phyloP scores from a whole-genome alignment of 352 stramenopile genomes.

The Poterioochromonas sp. region DNA sequence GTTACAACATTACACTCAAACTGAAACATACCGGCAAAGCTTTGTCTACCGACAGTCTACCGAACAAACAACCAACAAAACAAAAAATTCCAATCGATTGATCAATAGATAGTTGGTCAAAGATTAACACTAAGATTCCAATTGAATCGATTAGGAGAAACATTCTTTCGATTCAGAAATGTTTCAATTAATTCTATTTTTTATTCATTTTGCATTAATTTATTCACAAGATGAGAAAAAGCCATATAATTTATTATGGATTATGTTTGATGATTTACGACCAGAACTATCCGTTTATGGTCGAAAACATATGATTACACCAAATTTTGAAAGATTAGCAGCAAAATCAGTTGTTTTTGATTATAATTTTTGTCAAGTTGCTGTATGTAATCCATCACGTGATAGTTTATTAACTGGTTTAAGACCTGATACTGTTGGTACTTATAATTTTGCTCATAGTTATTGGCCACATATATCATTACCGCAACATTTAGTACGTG shows the following conservation, averaged over 20 bases:
- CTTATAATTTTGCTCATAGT: slow-evolving; percentile 22
- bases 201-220: no score
- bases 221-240: no score
- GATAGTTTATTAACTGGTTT: slow-evolving; percentile 32
- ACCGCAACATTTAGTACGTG: neutral
- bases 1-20: no score
- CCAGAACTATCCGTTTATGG: slow-evolving; percentile 29
- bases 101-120: no score
- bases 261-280: slow-evolving; percentile 34
- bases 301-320: slow-evolving; percentile 20
- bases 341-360: slow-evolving; percentile 27
- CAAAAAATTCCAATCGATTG: no score
- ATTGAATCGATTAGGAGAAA: no score
- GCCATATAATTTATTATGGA: slow-evolving; percentile 24
- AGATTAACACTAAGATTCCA: no score
- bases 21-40: no score
- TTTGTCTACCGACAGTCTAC: no score
- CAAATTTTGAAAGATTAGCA: slow-evolving; percentile 31
- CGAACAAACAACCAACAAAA: no score
- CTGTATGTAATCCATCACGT: slow-evolving; percentile 34
- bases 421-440: slow-evolving; percentile 26
- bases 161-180: no score
- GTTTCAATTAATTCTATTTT: no score
- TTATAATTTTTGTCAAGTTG: slow-evolving; percentile 26
- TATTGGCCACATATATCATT: slow-evolving; percentile 1